A percentile compares a stretch with the other conserved stretches of the same genome.
Evolutionary conservation across 495 filamentous ascomycete genomes (phyloP).

Genomic region (Cairneyella variabilis): DNA sequence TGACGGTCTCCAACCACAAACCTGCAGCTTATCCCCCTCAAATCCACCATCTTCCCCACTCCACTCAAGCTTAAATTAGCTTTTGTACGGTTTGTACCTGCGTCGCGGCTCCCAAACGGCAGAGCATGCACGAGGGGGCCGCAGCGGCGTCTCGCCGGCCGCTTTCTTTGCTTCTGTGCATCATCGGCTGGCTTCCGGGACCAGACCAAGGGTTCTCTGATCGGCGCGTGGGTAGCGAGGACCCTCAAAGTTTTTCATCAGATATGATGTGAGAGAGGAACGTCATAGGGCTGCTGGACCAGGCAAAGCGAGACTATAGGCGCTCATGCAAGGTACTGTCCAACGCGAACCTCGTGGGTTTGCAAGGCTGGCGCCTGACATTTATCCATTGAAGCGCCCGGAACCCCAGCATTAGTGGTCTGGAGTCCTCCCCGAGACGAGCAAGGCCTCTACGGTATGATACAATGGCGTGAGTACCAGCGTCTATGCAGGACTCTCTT

Average conservation of each 20-base stretch:
- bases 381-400: conserved; percentile 16
- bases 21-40: conserved; percentile 6
- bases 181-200: conserved; percentile 1
- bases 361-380: conserved; percentile 21
- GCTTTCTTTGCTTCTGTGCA: conserved; percentile 1
- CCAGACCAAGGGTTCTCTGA: neutral
- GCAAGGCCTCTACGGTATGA: neutral
- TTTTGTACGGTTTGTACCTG: conserved; percentile 18
- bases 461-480: neutral
- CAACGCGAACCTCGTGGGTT: conserved; percentile 11
- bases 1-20: conserved; percentile 6
- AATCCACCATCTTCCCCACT: neutral
- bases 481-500: neutral
- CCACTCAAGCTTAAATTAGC: conserved; percentile 5
- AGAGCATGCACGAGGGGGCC: conserved; percentile 3
- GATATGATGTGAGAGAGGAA: conserved; percentile 9
- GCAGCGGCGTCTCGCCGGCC: conserved; percentile 15
- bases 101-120: conserved; percentile 8
- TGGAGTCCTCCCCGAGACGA: neutral
- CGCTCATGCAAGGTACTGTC: conserved; percentile 21
- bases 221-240: conserved; percentile 5
- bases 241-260: neutral
- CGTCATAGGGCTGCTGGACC: conserved; percentile 15
- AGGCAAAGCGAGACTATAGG: conserved; percentile 4
- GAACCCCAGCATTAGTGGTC: neutral